Base-by-base conservation (phyloP, 768 basidiomycete genomes). In the Auriculariales sp. region DNA sequence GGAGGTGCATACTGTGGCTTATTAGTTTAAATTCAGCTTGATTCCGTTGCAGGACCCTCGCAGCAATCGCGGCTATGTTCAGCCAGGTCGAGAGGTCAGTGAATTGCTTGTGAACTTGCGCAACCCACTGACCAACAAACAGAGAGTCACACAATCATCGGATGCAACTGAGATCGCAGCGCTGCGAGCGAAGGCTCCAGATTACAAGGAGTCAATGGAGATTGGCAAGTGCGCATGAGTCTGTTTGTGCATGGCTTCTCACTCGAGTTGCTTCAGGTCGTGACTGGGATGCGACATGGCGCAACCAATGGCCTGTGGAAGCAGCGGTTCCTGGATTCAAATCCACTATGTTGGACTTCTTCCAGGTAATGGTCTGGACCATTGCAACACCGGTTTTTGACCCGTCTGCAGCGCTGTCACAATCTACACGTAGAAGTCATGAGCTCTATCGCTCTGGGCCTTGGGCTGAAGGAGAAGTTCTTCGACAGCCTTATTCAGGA, bases 171-270 rank as follows among this genome's bases (percentile, higher is more conserved):
- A 88, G 65, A 90, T 92, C 55, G 81, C 79, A 39, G 62, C 71
- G 36, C 66, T 91, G 19, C 78, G 89, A n/a, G 68, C 66, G 51
- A 78, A 77, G 52, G 78, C 88, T 0, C 88, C 89, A 0, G 88
- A 89, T 59, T 78, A 66, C 65, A 88, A 89, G 63, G 88, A 92
- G 62, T 70, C 78, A 6, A 88, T 92, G 79, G 89, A 93, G 62
- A 90, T 93, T 39, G 88, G 90, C 27, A 22, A 9, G 15, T 36
- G 15, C 35, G 6, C 15, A 36, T 6, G 35, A n/a, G 6, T 36
- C n/a, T 10, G 15, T 22, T 9, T 6, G 10, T 36, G 6, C n/a
- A n/a, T n/a, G n/a, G n/a, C n/a, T n/a, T n/a, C 15, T 36, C 6
- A n/a, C 35, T 36, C 7, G n/a, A n/a, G n/a, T n/a, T 36, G 15